Percentiles rank a stretch among this genome's conserved stretches.
phyloP scores from a whole-genome alignment of 2,329 filamentous ascomycete species.

The Coniella lustricola region DNA sequence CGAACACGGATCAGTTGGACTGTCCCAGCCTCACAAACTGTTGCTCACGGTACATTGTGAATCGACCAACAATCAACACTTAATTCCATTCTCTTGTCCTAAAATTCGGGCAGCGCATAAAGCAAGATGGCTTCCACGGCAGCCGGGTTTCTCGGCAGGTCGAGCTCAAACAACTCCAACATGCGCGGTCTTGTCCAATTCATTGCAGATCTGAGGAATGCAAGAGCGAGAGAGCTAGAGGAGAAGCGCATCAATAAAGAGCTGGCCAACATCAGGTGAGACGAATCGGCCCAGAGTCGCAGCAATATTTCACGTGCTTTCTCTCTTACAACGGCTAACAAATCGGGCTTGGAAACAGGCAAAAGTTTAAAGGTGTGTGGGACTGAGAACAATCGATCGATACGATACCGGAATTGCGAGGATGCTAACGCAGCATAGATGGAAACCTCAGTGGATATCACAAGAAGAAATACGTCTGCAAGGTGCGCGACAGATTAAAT shows the following conservation, averaged over 20 bases:
- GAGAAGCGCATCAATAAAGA: constrained; percentile 99
- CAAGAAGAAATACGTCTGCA: constrained; percentile 99
- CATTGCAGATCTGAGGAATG: constrained; percentile 93
- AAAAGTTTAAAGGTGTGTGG: constrained; percentile 80
- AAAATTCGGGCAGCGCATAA: constrained; percentile 4
- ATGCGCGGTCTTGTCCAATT: constrained; percentile 91
- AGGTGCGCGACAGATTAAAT: constrained; percentile 43
- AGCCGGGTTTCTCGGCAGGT: constrained; percentile 58
- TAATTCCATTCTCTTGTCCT: background rate
- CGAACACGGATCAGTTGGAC: constrained; percentile 12
- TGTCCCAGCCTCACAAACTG: background rate
- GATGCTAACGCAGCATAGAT: constrained; percentile 43
- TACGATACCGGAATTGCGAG: background rate
- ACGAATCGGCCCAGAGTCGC: too few species aligned
- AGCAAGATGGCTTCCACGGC: constrained; percentile 49
- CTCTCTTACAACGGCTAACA: constrained; percentile 7
- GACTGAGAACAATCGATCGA: background rate
- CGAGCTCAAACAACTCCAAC: constrained; percentile 57
- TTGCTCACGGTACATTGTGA: background rate
- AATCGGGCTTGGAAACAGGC: constrained; percentile 37
- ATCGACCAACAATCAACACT: background rate
- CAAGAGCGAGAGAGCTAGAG: constrained; percentile 87
- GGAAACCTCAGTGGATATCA: constrained; percentile 91
- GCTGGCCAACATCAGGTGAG: constrained; percentile 85
- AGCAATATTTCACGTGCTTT: background rate